Conservation (phyloP, 768 basidiomycete species). For the Dioszegia crocea region DNA sequence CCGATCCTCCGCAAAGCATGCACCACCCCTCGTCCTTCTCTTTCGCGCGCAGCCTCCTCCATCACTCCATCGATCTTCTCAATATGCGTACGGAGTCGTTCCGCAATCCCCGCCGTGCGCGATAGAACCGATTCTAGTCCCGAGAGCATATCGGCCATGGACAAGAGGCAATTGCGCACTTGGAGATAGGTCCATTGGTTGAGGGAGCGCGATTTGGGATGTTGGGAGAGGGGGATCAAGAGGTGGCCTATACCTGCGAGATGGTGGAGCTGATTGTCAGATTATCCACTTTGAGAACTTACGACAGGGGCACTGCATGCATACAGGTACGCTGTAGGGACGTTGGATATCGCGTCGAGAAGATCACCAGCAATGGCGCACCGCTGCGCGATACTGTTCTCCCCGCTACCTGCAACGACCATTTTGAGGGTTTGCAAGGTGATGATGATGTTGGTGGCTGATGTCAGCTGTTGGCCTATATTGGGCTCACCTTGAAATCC, state of each 20-base stretch:
- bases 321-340: constrained; percentile 37
- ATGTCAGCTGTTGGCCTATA: not conserved
- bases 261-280: constrained; percentile 37
- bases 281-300: not conserved
- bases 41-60: constrained; percentile 16
- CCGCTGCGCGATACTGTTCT: constrained; percentile 25
- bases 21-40: constrained; percentile 7
- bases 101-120: constrained; percentile 13
- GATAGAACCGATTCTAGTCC: constrained; percentile 24
- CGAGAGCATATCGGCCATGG: constrained; percentile 34
- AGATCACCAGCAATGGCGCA: constrained; percentile 43
- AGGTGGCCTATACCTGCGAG: constrained; percentile 45
- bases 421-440: constrained; percentile 40
- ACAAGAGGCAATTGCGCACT: constrained; percentile 33
- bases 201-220: constrained; percentile 14
- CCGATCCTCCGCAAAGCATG: not conserved
- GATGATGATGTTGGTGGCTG: constrained; percentile 38
- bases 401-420: constrained; percentile 30
- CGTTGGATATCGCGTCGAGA: constrained; percentile 30
- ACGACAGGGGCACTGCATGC: constrained; percentile 31
- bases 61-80: constrained; percentile 22
- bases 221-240: constrained; percentile 35
- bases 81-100: constrained; percentile 16
- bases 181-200: constrained; percentile 30
- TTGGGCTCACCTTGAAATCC: constrained; percentile 36